Conservation (phyloP, 2,329 filamentous ascomycete genomes). For the Onygena corvina region DNA sequence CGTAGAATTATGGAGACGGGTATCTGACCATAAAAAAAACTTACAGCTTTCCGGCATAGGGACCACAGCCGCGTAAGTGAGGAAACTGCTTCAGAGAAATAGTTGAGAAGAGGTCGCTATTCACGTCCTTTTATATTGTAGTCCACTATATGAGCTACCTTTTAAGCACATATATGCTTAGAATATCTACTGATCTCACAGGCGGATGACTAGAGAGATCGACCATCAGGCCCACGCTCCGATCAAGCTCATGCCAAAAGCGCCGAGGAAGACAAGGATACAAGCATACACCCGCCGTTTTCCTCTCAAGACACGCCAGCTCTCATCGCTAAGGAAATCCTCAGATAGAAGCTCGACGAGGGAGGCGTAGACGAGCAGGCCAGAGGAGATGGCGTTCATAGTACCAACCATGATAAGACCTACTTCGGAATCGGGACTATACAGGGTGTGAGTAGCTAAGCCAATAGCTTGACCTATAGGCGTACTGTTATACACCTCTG, state of each 20-base stretch:
- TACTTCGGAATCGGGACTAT: conserved; percentile 59
- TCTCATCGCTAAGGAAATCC: conserved; percentile 65
- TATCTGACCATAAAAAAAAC: too few species aligned
- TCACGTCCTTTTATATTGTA: too few species aligned
- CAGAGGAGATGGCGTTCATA: conserved; percentile 74
- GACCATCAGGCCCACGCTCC: conserved; percentile 56
- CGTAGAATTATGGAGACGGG: neutral
- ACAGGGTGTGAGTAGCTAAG: conserved; percentile 60
- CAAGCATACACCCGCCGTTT: conserved; percentile 51
- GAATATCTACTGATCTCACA: neutral
- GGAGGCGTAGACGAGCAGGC: conserved; percentile 62
- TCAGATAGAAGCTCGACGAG: conserved; percentile 67
- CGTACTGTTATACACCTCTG: conserved; percentile 42
- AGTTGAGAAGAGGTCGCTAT: too few species aligned
- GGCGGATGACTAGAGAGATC: neutral
- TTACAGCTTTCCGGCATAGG: too few species aligned
- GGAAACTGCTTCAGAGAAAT: too few species aligned
- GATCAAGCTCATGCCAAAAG: conserved; percentile 57
- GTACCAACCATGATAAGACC: conserved; percentile 65
- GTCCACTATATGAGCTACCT: too few species aligned
- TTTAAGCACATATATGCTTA: neutral
- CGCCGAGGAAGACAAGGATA: conserved; percentile 50
- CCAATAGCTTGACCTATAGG: conserved; percentile 69
- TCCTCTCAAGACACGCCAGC: conserved; percentile 54
- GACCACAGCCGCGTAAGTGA: too few species aligned